phyloP scores from a whole-genome alignment of 2,329 filamentous ascomycete genomes.

The Metarhizium album region DNA sequence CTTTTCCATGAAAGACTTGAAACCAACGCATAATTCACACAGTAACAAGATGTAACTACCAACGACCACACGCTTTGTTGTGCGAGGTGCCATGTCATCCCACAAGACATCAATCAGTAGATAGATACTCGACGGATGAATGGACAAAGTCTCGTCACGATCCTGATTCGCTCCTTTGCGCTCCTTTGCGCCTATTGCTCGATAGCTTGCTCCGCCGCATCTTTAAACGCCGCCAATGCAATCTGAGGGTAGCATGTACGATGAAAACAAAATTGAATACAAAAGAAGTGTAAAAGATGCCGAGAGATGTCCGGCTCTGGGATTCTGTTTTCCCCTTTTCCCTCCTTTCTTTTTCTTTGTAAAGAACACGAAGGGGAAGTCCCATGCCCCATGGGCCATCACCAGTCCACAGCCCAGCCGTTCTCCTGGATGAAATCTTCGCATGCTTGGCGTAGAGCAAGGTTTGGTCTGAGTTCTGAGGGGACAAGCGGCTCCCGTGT shows the following conservation, averaged over 20 bases:
- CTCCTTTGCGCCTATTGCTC: neutral
- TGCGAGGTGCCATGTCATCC: neutral
- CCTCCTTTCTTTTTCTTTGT: no score
- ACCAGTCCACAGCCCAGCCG: constrained; percentile 92
- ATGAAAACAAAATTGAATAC: neutral
- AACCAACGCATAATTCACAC: no score
- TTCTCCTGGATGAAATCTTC: constrained; percentile 78
- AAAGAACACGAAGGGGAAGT: no score
- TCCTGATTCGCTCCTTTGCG: neutral
- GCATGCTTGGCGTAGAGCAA: constrained; percentile 71
- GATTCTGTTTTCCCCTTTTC: neutral
- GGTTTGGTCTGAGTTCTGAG: constrained; percentile 68
- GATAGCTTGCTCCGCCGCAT: neutral
- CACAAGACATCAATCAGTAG: neutral
- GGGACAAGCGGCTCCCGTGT: constrained; percentile 64
- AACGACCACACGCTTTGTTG: no score
- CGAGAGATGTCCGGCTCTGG: neutral
- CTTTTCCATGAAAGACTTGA: no score
- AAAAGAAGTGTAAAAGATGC: neutral
- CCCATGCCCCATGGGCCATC: neutral
- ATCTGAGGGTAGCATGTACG: neutral
- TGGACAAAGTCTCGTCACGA: neutral
- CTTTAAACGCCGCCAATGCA: neutral
- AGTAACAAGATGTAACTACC: no score
- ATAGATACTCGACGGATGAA: neutral